Evolutionary conservation across 164 flowering plant genomes (phyloP).

Genomic region (Cinnamomum micranthum): DNA sequence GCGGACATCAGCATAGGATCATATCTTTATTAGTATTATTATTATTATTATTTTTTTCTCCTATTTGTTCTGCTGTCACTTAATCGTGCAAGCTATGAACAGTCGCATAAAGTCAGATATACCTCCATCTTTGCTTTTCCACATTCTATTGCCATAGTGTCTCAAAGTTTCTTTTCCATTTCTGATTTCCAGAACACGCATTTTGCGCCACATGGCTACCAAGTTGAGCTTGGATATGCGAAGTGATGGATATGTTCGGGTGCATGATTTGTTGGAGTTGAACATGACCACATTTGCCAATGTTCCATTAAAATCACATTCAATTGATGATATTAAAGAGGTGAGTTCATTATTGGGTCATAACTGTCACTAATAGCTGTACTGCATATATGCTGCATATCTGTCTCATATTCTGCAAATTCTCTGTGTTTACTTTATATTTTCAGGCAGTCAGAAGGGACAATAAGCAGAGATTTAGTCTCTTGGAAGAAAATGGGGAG

Average conservation of each 20-base stretch:
- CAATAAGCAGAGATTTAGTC: conserved; percentile 81
- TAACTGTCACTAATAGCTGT: not conserved
- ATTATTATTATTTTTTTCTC: not conserved
- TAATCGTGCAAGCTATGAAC: no score
- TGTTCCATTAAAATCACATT: conserved; percentile 58
- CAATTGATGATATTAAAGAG: conserved; percentile 76
- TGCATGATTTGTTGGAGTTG: conserved; percentile 66
- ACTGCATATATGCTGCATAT: not conserved
- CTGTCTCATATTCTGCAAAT: not conserved
- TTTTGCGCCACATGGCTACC: conserved; percentile 83
- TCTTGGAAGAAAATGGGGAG: conserved; percentile 81
- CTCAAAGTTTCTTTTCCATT: not conserved
- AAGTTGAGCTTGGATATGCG: conserved; percentile 73
- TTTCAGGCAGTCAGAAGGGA: conserved; percentile 76
- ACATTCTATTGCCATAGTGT: not conserved
- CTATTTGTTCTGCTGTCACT: no score
- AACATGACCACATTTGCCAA: conserved; percentile 72
- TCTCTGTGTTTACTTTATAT: not conserved
- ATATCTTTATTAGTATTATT: not conserved
- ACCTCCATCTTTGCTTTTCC: no score
- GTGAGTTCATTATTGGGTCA: conserved; percentile 25
- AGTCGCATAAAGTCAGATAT: no score
- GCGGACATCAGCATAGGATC: not conserved
- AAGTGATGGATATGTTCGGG: conserved; percentile 79
- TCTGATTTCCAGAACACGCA: conserved; percentile 52